These are phyloP conservation scores for Talaromyces sp. DNA, from an alignment of 2,329 filamentous ascomycete species.

Conservation along the genomic window DNA sequence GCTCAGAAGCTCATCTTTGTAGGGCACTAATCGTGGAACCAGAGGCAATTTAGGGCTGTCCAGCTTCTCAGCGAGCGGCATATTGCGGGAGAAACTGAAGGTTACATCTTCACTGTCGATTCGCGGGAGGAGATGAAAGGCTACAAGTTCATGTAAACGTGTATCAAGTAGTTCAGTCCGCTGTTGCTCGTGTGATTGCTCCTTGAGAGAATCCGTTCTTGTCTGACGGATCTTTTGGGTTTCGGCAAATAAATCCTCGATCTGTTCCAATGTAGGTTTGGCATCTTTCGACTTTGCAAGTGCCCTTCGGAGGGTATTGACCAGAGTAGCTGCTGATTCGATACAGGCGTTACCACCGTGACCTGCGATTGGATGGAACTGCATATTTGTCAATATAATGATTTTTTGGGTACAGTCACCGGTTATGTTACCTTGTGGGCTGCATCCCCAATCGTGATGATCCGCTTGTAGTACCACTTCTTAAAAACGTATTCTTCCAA, in stretches of 20 bases:
- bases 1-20: neutral
- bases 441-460: conserved; percentile 21
- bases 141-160: neutral
- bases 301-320: neutral
- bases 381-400: neutral
- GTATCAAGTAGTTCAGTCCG: neutral
- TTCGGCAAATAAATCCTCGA: neutral
- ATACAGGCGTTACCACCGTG: neutral
- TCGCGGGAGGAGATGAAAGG: neutral
- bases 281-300: neutral
- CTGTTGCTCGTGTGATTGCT: neutral
- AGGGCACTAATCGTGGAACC: neutral
- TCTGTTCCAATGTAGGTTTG: neutral
- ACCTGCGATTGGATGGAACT: neutral
- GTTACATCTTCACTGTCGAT: conserved; percentile 8
- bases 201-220: neutral
- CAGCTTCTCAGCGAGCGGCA: conserved; percentile 13
- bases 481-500: conserved; percentile 33
- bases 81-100: conserved; percentile 11
- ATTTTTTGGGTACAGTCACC: too few species aligned
- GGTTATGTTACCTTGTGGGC: conserved; percentile 27
- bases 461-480: conserved; percentile 20
- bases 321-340: conserved; percentile 1
- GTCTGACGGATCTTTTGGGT: neutral
- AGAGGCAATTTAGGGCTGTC: neutral